A percentile compares a stretch with the other conserved stretches of the same genome.
These are phyloP conservation scores for Ganoderma lingzhi DNA, from an alignment of 1,284 basidiomycete species.

Conservation along the genomic window DNA sequence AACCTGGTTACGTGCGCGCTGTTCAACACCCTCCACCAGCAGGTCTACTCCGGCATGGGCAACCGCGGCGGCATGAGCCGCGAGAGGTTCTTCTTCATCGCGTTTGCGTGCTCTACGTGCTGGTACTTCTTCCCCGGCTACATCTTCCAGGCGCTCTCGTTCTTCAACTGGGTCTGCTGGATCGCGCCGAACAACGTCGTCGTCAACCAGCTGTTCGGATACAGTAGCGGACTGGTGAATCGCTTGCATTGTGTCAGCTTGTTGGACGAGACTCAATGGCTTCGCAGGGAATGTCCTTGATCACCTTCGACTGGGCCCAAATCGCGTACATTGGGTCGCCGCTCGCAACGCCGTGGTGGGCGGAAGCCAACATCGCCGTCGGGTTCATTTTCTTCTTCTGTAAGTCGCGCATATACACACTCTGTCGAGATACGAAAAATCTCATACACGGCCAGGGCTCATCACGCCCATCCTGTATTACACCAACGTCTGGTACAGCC, in stretches of 20 bases:
- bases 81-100: slow-evolving; percentile 59
- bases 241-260: neutral
- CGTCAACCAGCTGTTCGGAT: slow-evolving; percentile 53
- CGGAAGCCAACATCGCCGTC: slow-evolving; percentile 61
- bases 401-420: slow-evolving; percentile 46
- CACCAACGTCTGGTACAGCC: slow-evolving; percentile 52
- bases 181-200: slow-evolving; percentile 55
- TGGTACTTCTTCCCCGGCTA: slow-evolving; percentile 65
- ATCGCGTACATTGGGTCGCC: slow-evolving; percentile 66
- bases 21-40: slow-evolving; percentile 67
- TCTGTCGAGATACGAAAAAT: slow-evolving; percentile 39
- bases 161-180: slow-evolving; percentile 69
- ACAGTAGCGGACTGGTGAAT: slow-evolving; percentile 45
- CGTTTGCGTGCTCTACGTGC: slow-evolving; percentile 48
- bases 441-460: slow-evolving; percentile 58
- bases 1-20: slow-evolving; percentile 64
- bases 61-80: slow-evolving; percentile 52
- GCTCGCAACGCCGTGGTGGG: slow-evolving; percentile 66
- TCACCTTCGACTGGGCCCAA: slow-evolving; percentile 57
- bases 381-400: slow-evolving; percentile 69
- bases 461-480: slow-evolving; percentile 66
- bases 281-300: slow-evolving; percentile 49
- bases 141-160: slow-evolving; percentile 53
- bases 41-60: slow-evolving; percentile 59
- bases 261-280: neutral